Evolutionary conservation across 2,329 filamentous ascomycete species (phyloP).

Genomic region (Whalleya microplaca): DNA sequence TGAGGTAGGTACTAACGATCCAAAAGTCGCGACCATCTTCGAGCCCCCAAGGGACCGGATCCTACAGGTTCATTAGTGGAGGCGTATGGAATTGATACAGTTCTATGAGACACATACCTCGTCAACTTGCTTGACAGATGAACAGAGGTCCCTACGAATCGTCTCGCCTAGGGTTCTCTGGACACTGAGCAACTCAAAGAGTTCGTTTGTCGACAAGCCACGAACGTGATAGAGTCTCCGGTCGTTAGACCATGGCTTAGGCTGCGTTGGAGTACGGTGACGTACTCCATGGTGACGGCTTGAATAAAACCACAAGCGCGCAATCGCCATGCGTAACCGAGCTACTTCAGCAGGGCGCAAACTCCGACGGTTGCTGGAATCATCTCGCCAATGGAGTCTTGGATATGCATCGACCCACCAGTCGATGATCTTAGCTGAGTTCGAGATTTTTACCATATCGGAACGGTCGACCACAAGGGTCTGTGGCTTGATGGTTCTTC

Average conservation of each 20-base stretch:
- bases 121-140: conserved; percentile 30
- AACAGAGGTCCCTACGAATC: conserved; percentile 36
- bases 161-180: conserved; percentile 28
- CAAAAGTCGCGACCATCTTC: conserved; percentile 33
- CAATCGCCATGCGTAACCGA: conserved; percentile 55
- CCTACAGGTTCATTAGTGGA: conserved; percentile 23
- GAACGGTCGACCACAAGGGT: conserved; percentile 15
- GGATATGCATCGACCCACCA: conserved; percentile 46
- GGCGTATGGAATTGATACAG: neutral
- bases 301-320: conserved; percentile 59
- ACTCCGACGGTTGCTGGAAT: conserved; percentile 49
- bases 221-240: conserved; percentile 34
- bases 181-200: conserved; percentile 33
- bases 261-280: conserved; percentile 14
- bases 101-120: conserved; percentile 22
- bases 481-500: neutral
- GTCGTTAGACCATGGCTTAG: conserved; percentile 29
- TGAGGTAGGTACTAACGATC: conserved; percentile 46
- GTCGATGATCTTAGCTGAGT: conserved; percentile 39
- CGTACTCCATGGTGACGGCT: conserved; percentile 54
- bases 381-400: conserved; percentile 50
- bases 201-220: conserved; percentile 32
- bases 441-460: conserved; percentile 37
- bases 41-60: conserved; percentile 35
- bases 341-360: conserved; percentile 47